A percentile compares a stretch with the other conserved stretches of the same genome.
Evolutionary conservation across 495 filamentous ascomycete species (phyloP).

Genomic region (Neurospora africana): DNA sequence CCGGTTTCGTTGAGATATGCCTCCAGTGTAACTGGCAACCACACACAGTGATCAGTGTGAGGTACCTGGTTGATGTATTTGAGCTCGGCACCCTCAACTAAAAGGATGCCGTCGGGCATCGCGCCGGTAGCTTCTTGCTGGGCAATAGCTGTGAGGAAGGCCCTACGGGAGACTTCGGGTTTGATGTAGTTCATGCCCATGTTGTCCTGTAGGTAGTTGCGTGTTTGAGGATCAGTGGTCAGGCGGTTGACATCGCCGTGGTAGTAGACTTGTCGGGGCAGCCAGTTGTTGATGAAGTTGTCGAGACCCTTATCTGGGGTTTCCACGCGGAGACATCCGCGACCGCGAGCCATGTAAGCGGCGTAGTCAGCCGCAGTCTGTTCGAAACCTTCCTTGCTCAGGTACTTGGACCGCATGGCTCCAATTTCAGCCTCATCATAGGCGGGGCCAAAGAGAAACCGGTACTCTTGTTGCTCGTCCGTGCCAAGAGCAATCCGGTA

Average conservation of each 20-base stretch:
- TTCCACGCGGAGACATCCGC: conserved; percentile 40
- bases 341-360: conserved; percentile 37
- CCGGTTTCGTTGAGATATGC: conserved; percentile 44
- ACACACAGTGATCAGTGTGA: conserved; percentile 49
- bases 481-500: conserved; percentile 34
- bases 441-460: conserved; percentile 46
- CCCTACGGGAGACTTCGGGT: conserved; percentile 35
- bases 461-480: conserved; percentile 33
- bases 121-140: conserved; percentile 45
- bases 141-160: conserved; percentile 37
- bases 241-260: conserved; percentile 49
- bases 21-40: conserved; percentile 43
- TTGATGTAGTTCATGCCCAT: conserved; percentile 52
- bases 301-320: conserved; percentile 45
- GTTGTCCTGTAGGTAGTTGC: conserved; percentile 49
- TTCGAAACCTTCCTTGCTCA: conserved; percentile 39
- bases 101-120: conserved; percentile 47
- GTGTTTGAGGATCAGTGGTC: conserved; percentile 47
- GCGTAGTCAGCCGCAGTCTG: conserved; percentile 34
- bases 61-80: conserved; percentile 52
- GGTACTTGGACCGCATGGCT: conserved; percentile 36
- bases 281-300: conserved; percentile 50
- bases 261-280: conserved; percentile 46
- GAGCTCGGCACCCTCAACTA: conserved; percentile 42
- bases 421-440: conserved; percentile 39